Evolutionary conservation across 768 basidiomycete genomes (phyloP).

Genomic region (Termitomyces sp.): DNA sequence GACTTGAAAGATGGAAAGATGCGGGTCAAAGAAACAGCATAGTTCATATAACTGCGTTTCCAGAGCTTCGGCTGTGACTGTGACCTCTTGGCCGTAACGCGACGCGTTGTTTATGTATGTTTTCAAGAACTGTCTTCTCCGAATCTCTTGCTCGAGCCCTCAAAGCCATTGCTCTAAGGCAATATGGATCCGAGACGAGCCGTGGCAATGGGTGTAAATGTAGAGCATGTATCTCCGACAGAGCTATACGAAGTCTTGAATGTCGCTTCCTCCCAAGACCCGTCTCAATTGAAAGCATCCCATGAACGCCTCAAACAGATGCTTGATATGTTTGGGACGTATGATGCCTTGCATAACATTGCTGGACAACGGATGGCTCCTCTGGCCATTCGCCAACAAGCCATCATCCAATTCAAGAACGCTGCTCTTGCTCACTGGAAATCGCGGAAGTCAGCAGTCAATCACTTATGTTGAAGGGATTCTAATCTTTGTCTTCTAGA

Average conservation of each 20-base stretch:
- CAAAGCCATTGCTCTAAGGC: too few relatives aligned
- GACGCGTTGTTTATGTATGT: slow-evolving; percentile 44
- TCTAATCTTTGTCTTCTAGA: slow-evolving; percentile 29
- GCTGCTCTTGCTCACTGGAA: slow-evolving; percentile 69
- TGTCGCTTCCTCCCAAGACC: slow-evolving; percentile 71
- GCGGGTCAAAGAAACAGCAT: slow-evolving; percentile 1
- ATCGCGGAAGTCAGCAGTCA: slow-evolving; percentile 56
- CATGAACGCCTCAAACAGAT: slow-evolving; percentile 62
- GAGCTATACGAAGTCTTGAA: slow-evolving; percentile 65
- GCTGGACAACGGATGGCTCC: slow-evolving; percentile 58
- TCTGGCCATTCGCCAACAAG: slow-evolving; percentile 65
- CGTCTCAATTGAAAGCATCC: slow-evolving; percentile 43
- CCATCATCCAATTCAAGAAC: slow-evolving; percentile 90
- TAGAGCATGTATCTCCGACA: slow-evolving; percentile 46
- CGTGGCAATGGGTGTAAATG: slow-evolving; percentile 25
- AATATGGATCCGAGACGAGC: slow-evolving; percentile 25
- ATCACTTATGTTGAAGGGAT: background rate
- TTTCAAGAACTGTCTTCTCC: slow-evolving; percentile 9
- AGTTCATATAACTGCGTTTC: background rate
- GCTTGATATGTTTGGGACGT: slow-evolving; percentile 65
- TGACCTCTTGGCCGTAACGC: slow-evolving; percentile 18
- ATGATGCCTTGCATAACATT: slow-evolving; percentile 68
- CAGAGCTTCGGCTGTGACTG: slow-evolving; percentile 8
- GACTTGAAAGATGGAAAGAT: background rate
- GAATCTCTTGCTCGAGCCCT: background rate